phyloP scores from a whole-genome alignment of 257 asterid species.

The Ligustrum vulgare region DNA sequence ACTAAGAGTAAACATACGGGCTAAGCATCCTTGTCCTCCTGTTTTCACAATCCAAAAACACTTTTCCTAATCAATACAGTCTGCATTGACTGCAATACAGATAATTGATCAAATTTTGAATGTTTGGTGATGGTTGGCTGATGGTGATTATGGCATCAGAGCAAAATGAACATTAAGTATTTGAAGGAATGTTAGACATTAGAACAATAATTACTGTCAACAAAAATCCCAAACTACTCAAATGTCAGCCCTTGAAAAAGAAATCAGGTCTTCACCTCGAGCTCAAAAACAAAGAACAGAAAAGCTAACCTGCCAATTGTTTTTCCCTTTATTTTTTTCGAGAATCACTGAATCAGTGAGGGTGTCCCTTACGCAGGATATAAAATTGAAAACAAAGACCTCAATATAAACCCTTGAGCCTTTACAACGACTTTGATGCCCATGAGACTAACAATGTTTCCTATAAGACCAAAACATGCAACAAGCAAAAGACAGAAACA shows the following conservation, averaged over 20 bases:
- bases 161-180: background rate
- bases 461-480: background rate
- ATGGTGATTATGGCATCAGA: background rate
- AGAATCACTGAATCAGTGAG: background rate
- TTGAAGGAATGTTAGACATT: too few species aligned
- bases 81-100: too few species aligned
- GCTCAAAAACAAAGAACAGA: background rate
- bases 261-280: background rate
- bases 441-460: too few species aligned
- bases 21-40: constrained; percentile 2
- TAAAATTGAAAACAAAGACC: background rate
- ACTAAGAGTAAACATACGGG: background rate
- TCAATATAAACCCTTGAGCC: background rate
- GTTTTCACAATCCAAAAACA: background rate
- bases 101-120: background rate
- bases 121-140: background rate
- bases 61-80: background rate
- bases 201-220: background rate
- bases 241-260: background rate
- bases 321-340: background rate
- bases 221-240: background rate
- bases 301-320: background rate
- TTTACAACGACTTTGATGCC: too few species aligned
- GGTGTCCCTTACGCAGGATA: background rate
- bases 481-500: background rate